Percentiles rank a stretch among this genome's conserved stretches.
These are phyloP conservation scores for Solanum pimpinellifolium DNA, from an alignment of 257 asterid genomes.

Conservation along the genomic window DNA sequence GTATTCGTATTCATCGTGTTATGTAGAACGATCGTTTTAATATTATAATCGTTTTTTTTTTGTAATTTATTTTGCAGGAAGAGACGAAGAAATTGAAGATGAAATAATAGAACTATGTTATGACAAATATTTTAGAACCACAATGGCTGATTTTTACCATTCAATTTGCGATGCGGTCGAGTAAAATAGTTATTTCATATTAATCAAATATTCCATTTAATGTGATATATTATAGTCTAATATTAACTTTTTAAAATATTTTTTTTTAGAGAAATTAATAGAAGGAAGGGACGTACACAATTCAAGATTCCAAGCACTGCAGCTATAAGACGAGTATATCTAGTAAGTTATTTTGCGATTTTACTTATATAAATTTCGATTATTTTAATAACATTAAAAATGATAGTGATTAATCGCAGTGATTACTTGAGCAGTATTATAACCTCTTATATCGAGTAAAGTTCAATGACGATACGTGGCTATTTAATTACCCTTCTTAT, in stretches of 20 bases:
- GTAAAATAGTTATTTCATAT: conserved; percentile 12
- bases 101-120: conserved; percentile 32
- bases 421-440: background rate
- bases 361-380: background rate
- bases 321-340: conserved; percentile 24
- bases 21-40: background rate
- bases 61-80: conserved; percentile 23
- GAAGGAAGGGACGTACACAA: conserved; percentile 44
- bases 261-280: conserved; percentile 52
- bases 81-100: conserved; percentile 22
- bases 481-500: background rate
- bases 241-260: background rate
- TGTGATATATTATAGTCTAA: background rate
- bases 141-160: conserved; percentile 40
- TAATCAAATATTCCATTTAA: background rate
- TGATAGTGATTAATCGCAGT: background rate
- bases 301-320: conserved; percentile 38
- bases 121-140: conserved; percentile 23
- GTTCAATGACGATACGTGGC: background rate
- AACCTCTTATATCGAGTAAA: background rate
- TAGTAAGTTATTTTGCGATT: conserved; percentile 15
- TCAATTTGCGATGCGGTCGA: conserved; percentile 61
- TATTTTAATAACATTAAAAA: background rate
- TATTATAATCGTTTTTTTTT: background rate
- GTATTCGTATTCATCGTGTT: no score